Evolutionary conservation across 169 alveolate species (phyloP), one percentile per base, ranked within the genome.

Genomic region (Eimeria praecox): DNA sequence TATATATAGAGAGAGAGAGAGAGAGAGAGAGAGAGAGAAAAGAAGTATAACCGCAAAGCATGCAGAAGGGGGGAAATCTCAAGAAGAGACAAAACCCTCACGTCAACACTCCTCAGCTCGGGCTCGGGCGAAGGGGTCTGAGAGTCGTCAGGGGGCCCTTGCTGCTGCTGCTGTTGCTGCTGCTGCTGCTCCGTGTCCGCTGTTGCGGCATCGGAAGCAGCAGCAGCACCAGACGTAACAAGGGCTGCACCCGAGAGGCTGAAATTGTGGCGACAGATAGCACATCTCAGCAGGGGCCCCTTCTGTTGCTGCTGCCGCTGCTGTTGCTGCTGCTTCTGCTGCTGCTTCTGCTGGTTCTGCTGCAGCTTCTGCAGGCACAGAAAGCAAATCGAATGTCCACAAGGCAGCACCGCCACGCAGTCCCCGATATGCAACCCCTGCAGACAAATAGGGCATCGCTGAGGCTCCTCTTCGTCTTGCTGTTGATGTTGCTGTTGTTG

Each of bases 361-460:
- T 62, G 87, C 80, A 91, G 83, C 49, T 83, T 44, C 59, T 80
- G 71, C 64, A 56, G 24, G 85, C 96, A 94, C 40, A 40, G 44
- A 40, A 85, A 30, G 49, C 96, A 94, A 30, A 82, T 33, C 38
- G 87, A 89, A 59, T 94, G 96, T 33, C 93, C 96, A 62, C 96
- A 94, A 35, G 96, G 96, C 27, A 82, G 94, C 66, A 94, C 94
- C 40, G 71, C 95, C 77, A 33, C 80, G 80, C 64, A 86, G 27
- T 75, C 69, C 49, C 52, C 44, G 0, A 42, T 56, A 24, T 83
- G 92, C 77, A 94, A 38, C 33, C 85, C 87, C 27, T 38, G 49
- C 62, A 85, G 52, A 44, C 96, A 94, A 27, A 94, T 78, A 0
- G 96, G 96, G 62, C 96, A 94, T 24, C 83, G 95, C n/a, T 30